Conservation (phyloP, 2,329 filamentous ascomycete species). For the Mollisia scopiformis region DNA sequence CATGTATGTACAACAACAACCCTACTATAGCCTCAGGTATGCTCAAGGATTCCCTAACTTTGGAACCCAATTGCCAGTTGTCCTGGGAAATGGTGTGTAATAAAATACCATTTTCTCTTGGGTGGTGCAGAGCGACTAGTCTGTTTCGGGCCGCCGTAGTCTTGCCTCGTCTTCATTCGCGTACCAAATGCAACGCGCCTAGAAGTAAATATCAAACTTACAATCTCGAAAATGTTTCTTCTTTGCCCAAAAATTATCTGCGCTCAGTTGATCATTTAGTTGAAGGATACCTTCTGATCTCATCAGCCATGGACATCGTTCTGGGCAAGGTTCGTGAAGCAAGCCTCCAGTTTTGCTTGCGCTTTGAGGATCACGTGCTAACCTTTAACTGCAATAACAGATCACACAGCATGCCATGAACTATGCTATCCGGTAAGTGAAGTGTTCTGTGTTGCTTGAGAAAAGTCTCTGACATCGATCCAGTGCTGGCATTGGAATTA, state of each 20-base stretch:
- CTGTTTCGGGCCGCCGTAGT: background rate
- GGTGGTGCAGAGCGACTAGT: background rate
- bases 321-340: constrained; percentile 55
- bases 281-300: background rate
- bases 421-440: constrained; percentile 73
- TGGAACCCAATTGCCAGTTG: background rate
- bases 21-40: background rate
- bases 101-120: background rate
- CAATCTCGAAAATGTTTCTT: background rate
- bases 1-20: no score
- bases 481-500: constrained; percentile 80
- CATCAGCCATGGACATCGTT: constrained; percentile 44
- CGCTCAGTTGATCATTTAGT: background rate
- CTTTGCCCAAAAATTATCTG: background rate
- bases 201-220: background rate
- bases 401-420: constrained; percentile 68
- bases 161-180: background rate
- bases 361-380: constrained; percentile 22
- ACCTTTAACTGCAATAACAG: constrained; percentile 41
- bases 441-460: background rate
- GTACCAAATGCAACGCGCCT: background rate
- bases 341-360: background rate
- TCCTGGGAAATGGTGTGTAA: background rate
- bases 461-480: background rate
- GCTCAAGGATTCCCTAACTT: background rate